Evolutionary conservation across 352 stramenopile genomes (phyloP).

Genomic region (Globisporangium iwayamae): DNA sequence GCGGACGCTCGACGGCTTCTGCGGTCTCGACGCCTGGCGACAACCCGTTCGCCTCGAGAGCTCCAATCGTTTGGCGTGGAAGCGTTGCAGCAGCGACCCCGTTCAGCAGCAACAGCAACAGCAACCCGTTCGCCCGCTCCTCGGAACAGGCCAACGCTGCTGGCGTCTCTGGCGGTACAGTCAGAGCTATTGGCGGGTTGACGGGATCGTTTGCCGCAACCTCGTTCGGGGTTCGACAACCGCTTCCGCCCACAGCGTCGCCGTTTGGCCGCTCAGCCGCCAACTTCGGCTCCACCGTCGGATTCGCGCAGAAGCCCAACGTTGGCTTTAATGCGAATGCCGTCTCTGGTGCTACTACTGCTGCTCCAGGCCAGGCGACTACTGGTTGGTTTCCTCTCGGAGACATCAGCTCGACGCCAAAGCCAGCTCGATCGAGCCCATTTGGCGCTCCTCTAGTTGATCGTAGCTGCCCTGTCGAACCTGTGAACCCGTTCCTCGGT

Average conservation of each 20-base stretch:
- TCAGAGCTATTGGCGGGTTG: background rate
- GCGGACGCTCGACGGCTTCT: background rate
- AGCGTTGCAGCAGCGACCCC: background rate
- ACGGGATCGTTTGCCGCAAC: slow-evolving; percentile 1
- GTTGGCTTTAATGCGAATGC: background rate
- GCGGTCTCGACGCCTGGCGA: background rate
- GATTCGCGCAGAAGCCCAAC: background rate
- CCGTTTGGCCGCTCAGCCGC: background rate
- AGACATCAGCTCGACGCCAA: background rate
- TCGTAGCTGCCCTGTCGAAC: background rate
- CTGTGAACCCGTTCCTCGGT: slow-evolving; percentile 9
- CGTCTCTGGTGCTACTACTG: background rate
- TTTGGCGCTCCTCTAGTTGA: background rate
- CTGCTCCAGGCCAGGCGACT: background rate
- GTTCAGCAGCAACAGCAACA: background rate
- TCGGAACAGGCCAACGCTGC: too few relatives aligned
- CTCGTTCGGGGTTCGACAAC: background rate
- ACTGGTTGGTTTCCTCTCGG: slow-evolving; percentile 10
- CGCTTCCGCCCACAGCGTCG: background rate
- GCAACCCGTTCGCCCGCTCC: background rate
- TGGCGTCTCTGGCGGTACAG: background rate
- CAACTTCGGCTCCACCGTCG: background rate
- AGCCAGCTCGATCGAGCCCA: background rate
- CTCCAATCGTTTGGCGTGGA: background rate
- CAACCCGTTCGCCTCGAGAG: slow-evolving; percentile 3